Percentiles rank a stretch among this genome's conserved stretches.
Evolutionary conservation across 768 basidiomycete species (phyloP).

Genomic region (Boletus sensibilis): DNA sequence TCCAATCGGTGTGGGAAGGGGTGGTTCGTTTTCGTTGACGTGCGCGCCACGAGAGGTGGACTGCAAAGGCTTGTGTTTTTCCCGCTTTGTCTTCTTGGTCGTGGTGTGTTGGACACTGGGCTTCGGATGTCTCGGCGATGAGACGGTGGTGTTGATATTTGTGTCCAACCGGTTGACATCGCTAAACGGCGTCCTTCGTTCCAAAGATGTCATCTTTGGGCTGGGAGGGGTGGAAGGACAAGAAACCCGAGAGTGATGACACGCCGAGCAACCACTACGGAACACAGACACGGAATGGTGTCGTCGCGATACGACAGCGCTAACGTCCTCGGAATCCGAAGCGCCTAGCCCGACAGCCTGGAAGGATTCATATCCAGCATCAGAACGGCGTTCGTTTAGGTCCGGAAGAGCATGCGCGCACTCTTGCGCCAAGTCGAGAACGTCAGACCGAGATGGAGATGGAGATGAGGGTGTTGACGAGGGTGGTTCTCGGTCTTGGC

Average conservation of each 20-base stretch:
- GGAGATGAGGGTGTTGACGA: neutral
- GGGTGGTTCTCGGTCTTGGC: neutral
- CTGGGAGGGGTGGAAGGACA: conserved; percentile 12
- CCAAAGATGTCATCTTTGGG: neutral
- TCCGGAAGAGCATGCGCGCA: neutral
- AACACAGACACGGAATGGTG: conserved; percentile 16
- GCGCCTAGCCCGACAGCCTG: neutral
- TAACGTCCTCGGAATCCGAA: conserved; percentile 17
- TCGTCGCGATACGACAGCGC: conserved; percentile 4
- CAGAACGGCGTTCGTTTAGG: conserved; percentile 1
- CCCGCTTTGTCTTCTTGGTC: conserved; percentile 9
- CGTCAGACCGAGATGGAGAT: conserved; percentile 2
- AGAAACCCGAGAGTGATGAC: conserved; percentile 23
- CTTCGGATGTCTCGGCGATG: neutral
- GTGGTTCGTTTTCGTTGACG: conserved; percentile 24
- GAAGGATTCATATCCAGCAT: neutral
- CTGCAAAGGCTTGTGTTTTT: neutral
- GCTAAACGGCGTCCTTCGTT: neutral
- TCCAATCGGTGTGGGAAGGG: neutral
- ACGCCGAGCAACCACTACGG: conserved; percentile 31
- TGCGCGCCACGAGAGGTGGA: neutral
- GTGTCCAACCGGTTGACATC: neutral
- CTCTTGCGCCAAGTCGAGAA: conserved; percentile 1
- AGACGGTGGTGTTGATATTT: neutral
- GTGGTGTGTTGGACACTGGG: neutral